A percentile compares a stretch with the other conserved stretches of the same genome.
Evolutionary conservation across 2,329 filamentous ascomycete genomes (phyloP).

Genomic region (Cryphonectria japonica): DNA sequence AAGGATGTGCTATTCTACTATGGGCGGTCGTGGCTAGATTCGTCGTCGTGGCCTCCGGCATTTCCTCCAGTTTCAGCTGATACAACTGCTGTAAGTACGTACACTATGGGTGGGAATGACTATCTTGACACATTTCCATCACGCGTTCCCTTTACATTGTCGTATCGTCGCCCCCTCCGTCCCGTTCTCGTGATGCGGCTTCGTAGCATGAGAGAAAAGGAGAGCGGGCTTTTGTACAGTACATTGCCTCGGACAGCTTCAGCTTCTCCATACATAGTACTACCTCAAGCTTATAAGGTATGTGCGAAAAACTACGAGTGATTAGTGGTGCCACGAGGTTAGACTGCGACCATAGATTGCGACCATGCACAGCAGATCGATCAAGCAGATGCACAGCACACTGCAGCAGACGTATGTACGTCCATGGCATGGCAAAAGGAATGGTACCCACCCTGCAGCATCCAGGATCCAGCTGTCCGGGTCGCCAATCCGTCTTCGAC

Average conservation of each 20-base stretch:
- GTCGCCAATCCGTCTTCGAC: background rate
- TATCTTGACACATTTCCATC: constrained; percentile 19
- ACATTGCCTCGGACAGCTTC: background rate
- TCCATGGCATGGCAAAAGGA: background rate
- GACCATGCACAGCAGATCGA: background rate
- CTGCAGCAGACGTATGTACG: background rate
- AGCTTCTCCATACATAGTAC: background rate
- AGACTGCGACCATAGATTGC: background rate
- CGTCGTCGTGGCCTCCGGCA: background rate
- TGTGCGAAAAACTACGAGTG: no score
- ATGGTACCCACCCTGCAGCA: background rate
- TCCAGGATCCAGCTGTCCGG: background rate
- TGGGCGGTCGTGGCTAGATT: background rate
- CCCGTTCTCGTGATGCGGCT: background rate
- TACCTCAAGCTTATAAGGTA: background rate
- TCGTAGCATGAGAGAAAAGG: background rate
- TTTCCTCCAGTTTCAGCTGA: background rate
- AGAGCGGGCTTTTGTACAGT: background rate
- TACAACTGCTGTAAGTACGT: background rate
- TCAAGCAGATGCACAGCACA: background rate
- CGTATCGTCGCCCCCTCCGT: background rate
- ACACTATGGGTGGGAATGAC: background rate
- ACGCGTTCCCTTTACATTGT: background rate
- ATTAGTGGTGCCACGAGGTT: background rate
- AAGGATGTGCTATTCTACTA: background rate